Base-by-base conservation (phyloP, 805 yeast genomes). In the Teunomyces barrocoloradensis region DNA sequence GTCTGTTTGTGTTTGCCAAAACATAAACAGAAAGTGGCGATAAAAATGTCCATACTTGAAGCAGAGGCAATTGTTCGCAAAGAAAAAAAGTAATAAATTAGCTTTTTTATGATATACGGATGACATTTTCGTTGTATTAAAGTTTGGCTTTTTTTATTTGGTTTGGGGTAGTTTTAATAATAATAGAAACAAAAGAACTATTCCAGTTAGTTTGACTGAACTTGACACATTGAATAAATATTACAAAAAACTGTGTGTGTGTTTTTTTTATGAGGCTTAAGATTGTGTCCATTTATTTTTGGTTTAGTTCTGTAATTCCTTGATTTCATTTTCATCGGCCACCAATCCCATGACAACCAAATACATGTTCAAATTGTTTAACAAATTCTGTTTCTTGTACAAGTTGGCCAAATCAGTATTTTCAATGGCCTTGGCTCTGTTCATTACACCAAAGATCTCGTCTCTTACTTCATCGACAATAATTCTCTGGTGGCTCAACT, bases 301-400 rank as follows among this genome's bases (percentile, higher is more conserved):
- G 27, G 27, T 25, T 25, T 52, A 63, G 29, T 46, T 52, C 45
- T 58, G 58, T 53, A 91, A 74, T 69, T 90, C 97, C 36, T 85
- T 80, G 61, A 91, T 91, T 64, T 89, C 97, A 47, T 83, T 85
- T 58, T 89, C 94, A 55, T 88, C 87, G 5, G 97, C 96, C 50
- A 87, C 89, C 54, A 92, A 78, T 6, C 99, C 99, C 95, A 92
- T 90, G 41, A 91, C 97, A 57, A 92, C 94, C 69, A 92, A 79
- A 73, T 90, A 91, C 78, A 92, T 73, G 66, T 92, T 92, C 78
- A 92, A 79, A 62, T 90, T 90, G 54, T 81, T 82, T 61, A 87
- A 77, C 60, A 85, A 78, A 69, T 75, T 81, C 56, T 74, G 81
- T 55, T 76, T 78, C 62, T 70, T 73, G 62, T 70, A 69, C 53